Base-by-base conservation (phyloP, 805 yeast species). In the Cyberlindnera euphorbiae region DNA sequence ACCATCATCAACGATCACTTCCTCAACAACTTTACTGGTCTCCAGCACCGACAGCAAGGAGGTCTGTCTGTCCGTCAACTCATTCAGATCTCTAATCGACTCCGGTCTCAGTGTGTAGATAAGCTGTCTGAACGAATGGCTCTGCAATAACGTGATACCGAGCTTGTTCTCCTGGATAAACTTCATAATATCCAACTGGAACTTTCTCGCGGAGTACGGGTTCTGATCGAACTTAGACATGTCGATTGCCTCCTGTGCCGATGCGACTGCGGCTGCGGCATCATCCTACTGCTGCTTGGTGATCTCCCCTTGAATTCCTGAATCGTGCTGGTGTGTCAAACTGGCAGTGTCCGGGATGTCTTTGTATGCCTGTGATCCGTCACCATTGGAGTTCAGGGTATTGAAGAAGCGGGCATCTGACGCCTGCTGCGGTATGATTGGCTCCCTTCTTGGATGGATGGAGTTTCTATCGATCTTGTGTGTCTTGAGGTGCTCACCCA, bases 401-500 rank as follows among this genome's bases (percentile, higher is more conserved):
- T 59, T 56, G 23, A 64, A 69, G 44, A 48, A 50, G 9, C 22
- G 53, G 55, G 34, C 59, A 59, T 5, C 36, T 39, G 14, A 28
- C 34, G 8, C 39, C 30, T 14, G 24, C 31, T 14, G 30, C 31
- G 35, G 13, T 13, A 39, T 13, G 28, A 38, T 23, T 13, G 28
- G 53, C 53, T 57, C 36, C 29, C 77, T 50, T 23, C 67, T 49
- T 24, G 63, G 56, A 43, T 71, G 72, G 27, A 64, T 55, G 18
- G 68, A 58, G 8, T 59, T 61, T 34, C 55, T 63, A 19, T 54
- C 56, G 39, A 73, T 60, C 54, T 71, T 71, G 47, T 75, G 81
- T 4, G 79, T 73, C 44, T 68, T 66, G 44, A 75, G 56, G 49
- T 75, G 81, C 50, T 75, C 80, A 32, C 69, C 67, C 27, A 75